These are phyloP conservation scores for Gliomastix tumulicola DNA, from an alignment of 2,329 filamentous ascomycete species.

Conservation along the genomic window DNA sequence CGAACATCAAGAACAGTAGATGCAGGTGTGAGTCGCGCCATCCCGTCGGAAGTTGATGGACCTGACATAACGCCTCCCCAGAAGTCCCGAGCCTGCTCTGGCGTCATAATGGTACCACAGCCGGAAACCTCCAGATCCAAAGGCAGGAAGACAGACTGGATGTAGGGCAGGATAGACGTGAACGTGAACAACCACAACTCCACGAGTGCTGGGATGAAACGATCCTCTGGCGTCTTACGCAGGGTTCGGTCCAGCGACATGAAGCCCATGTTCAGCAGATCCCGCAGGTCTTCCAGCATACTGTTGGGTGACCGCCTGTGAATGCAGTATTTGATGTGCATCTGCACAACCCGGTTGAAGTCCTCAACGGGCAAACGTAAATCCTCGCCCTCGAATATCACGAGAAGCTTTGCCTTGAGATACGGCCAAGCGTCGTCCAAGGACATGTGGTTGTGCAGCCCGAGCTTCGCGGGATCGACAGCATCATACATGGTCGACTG, in stretches of 20 bases:
- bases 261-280: conserved; percentile 76
- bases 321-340: conserved; percentile 73
- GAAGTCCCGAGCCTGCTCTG: conserved; percentile 78
- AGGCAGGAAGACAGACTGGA: conserved; percentile 91
- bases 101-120: conserved; percentile 68
- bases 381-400: conserved; percentile 77
- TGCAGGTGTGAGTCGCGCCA: conserved; percentile 37
- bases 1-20: conserved; percentile 68
- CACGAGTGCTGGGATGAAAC: conserved; percentile 82
- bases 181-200: conserved; percentile 95
- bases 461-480: conserved; percentile 45
- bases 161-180: conserved; percentile 81
- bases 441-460: conserved; percentile 62
- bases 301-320: conserved; percentile 63
- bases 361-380: conserved; percentile 75
- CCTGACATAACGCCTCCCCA: conserved; percentile 66
- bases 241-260: conserved; percentile 78
- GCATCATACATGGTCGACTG: conserved; percentile 43
- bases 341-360: conserved; percentile 71
- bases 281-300: conserved; percentile 69
- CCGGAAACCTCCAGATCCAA: conserved; percentile 91
- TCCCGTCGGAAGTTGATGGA: conserved; percentile 21
- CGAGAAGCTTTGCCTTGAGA: conserved; percentile 66
- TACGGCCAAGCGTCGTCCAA: conserved; percentile 78
- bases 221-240: conserved; percentile 71